Conservation (phyloP, 192 early-diverging fungal species). For the Coemansia sp. region DNA sequence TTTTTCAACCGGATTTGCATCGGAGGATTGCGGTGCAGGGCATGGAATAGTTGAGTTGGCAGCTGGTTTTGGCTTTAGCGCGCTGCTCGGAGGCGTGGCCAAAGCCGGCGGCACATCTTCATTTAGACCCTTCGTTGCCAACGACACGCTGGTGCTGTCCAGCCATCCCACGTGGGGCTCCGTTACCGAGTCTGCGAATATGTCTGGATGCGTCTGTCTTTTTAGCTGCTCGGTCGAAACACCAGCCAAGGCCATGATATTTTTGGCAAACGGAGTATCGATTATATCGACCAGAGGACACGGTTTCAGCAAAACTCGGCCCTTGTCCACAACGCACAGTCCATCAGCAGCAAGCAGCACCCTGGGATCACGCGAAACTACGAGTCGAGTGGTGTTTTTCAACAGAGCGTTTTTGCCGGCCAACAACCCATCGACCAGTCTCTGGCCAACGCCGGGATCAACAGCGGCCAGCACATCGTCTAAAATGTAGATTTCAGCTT, state of each 20-base stretch:
- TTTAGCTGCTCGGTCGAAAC: not conserved
- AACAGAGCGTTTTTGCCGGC: conserved; percentile 57
- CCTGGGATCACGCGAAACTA: conserved; percentile 56
- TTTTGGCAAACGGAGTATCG: not conserved
- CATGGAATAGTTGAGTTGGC: not conserved
- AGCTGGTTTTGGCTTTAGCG: not conserved
- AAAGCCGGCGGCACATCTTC: not conserved
- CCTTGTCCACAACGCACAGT: conserved; percentile 53
- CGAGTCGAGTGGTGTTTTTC: conserved; percentile 41
- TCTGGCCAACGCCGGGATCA: conserved; percentile 58
- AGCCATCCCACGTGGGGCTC: too few species aligned
- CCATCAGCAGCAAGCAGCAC: conserved; percentile 52
- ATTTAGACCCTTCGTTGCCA: too few species aligned
- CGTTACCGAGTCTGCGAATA: too few species aligned
- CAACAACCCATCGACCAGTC: conserved; percentile 62
- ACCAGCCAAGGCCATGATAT: not conserved
- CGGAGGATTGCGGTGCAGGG: not conserved
- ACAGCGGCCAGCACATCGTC: conserved; percentile 71
- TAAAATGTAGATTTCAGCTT: conserved; percentile 69
- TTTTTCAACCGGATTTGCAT: not conserved
- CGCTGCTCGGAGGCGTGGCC: conserved; percentile 16
- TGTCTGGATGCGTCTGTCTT: too few species aligned
- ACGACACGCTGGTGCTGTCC: too few species aligned
- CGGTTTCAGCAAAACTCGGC: conserved; percentile 10
- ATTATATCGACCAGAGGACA: conserved; percentile 1